Evolutionary conservation across 2,329 filamentous ascomycete genomes (phyloP).

Genomic region (Calonectria honghensis): DNA sequence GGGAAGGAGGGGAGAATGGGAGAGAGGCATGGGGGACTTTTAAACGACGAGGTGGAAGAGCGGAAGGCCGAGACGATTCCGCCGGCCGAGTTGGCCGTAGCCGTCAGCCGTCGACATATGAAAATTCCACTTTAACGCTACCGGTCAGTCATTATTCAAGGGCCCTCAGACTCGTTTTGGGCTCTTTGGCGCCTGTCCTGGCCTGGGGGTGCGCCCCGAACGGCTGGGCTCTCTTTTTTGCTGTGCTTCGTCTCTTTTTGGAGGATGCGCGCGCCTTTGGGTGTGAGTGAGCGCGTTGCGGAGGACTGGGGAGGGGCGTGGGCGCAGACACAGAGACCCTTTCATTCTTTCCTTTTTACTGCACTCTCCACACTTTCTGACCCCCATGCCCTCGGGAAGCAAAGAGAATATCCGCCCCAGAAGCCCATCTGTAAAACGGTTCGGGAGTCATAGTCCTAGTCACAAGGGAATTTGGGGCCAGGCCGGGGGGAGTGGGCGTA

Average conservation of each 20-base stretch:
- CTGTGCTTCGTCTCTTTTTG: conserved; percentile 3
- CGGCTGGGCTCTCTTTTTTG: conserved; percentile 4
- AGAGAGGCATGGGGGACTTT: conserved; percentile 29
- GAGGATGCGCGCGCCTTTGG: neutral
- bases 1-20: conserved; percentile 31
- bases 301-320: conserved; percentile 1
- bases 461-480: conserved; percentile 29
- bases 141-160: conserved; percentile 11
- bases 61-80: conserved; percentile 38
- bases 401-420: conserved; percentile 15
- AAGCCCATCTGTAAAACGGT: conserved; percentile 7
- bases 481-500: conserved; percentile 13
- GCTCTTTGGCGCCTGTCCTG: conserved; percentile 12
- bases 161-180: conserved; percentile 19
- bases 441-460: conserved; percentile 37
- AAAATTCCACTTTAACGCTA: conserved; percentile 25
- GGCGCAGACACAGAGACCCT: neutral
- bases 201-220: conserved; percentile 20
- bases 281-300: neutral
- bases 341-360: neutral
- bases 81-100: conserved; percentile 37
- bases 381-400: neutral
- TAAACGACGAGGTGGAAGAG: conserved; percentile 34
- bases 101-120: conserved; percentile 34
- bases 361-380: neutral